These are phyloP conservation scores for Malbranchea cinnamomea DNA, from an alignment of 2,329 filamentous ascomycete genomes.

Conservation along the genomic window DNA sequence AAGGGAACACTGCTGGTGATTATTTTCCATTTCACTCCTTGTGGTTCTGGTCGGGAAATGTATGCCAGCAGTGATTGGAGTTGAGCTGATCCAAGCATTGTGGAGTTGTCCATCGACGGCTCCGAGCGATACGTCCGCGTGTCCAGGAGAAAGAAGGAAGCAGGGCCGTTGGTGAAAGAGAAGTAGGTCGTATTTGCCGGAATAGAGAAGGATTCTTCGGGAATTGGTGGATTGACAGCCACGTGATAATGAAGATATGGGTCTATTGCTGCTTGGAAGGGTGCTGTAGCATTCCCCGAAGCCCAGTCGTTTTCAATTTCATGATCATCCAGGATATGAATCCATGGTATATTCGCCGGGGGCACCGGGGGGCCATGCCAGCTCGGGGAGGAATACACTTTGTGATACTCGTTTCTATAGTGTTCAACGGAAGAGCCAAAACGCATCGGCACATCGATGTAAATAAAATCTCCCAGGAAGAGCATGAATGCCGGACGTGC, in stretches of 20 bases:
- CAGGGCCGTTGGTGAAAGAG: conserved; percentile 76
- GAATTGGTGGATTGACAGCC: conserved; percentile 61
- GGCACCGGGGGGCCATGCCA: conserved; percentile 55
- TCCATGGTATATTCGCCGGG: conserved; percentile 60
- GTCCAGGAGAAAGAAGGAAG: conserved; percentile 88
- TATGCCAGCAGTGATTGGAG: conserved; percentile 65
- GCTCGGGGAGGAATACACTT: conserved; percentile 89
- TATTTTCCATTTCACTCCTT: conserved; percentile 83
- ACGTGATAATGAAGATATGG: conserved; percentile 81
- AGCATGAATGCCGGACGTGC: conserved; percentile 41
- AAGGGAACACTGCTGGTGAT: conserved; percentile 83
- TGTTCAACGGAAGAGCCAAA: conserved; percentile 58
- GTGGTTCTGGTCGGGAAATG: conserved; percentile 55
- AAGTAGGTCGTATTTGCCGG: conserved; percentile 63
- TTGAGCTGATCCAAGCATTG: conserved; percentile 74
- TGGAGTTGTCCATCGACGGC: conserved; percentile 44
- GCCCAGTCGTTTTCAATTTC: conserved; percentile 91
- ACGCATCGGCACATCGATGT: conserved; percentile 62
- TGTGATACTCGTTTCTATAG: conserved; percentile 83
- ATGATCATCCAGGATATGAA: conserved; percentile 92
- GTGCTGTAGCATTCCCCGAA: conserved; percentile 59
- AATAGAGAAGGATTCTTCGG: conserved; percentile 33
- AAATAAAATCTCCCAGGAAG: conserved; percentile 38
- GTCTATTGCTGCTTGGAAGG: conserved; percentile 66
- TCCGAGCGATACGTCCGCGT: conserved; percentile 69